Evolutionary conservation across 805 yeast genomes (phyloP), one percentile per base, ranked within the genome.

Genomic region (Crinitomyces ghanaensis): DNA sequence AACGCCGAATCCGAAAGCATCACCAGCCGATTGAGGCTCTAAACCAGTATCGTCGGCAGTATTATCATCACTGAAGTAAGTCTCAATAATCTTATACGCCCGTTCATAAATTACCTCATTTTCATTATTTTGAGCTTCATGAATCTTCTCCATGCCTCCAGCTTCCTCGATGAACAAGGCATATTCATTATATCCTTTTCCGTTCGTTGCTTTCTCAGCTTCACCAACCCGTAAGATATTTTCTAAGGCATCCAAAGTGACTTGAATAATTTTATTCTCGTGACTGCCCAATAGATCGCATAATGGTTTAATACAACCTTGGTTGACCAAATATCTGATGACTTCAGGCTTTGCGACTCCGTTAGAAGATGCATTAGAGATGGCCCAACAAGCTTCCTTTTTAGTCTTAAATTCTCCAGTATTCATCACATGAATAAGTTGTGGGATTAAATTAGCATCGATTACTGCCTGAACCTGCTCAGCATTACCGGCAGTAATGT

Each of bases 341-440:
- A 86, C 95, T 40, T 84, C 95, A 5, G 97, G 97, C 57, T 75
- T 79, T 27, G 77, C 66, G 48, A 85, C 68, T 15, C 96, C 97
- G 48, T 97, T 97, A 6, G 95, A 81, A 12, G 95, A 82, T 24
- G 98, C 97, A 56, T 91, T 91, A 19, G 96, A 85, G 45, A 91
- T 80, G 22, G 97, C 97, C 98, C 98, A 91, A 68, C 97, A 88
- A 3, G 98, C 98, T 65, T 91, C 98, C 60, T 88, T 91, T 57
- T 82, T 82, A 22, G 97, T 88, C 66, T 85, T 86, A 66, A 85
- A 86, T 53, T 88, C 97, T 41, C 91, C 95, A 36, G 72, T 68
- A 26, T 70, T 63, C 56, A 91, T 68, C 43, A 77, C 62, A 55
- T 85, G 77, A 48, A 91, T 76, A 44, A 83, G 70, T 38, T 86